phyloP scores from a whole-genome alignment of 176 grass and related monocot genomes.

The Carex kokanica region DNA sequence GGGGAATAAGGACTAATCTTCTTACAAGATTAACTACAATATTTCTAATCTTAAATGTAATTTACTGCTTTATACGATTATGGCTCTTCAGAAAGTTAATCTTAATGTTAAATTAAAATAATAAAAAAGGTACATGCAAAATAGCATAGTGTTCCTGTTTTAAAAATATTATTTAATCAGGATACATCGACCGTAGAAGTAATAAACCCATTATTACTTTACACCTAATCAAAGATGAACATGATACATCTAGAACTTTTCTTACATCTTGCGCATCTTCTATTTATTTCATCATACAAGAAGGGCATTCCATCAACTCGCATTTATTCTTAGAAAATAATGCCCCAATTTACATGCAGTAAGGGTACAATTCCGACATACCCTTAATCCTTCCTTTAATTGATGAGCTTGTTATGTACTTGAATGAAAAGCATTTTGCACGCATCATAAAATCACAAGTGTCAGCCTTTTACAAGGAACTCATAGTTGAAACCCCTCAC shows the following conservation, averaged over 20 bases:
- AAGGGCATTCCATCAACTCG: conserved; percentile 25
- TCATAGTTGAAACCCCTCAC: conserved; percentile 25
- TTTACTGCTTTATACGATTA: not conserved
- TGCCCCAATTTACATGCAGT: conserved; percentile 28
- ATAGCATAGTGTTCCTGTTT: conserved; percentile 6
- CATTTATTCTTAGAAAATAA: conserved; percentile 27
- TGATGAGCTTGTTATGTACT: conserved; percentile 30
- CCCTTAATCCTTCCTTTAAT: conserved; percentile 17
- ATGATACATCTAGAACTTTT: conserved; percentile 21
- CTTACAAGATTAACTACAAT: not conserved
- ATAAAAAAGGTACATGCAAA: not conserved
- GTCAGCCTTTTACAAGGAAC: not conserved
- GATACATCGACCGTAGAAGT: conserved; percentile 10
- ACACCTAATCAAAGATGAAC: conserved; percentile 18
- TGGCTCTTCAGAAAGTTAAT: not conserved
- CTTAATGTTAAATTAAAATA: not conserved
- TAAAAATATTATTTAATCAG: conserved; percentile 27
- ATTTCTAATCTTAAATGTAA: not conserved
- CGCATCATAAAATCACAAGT: not conserved
- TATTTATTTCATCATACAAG: conserved; percentile 34
- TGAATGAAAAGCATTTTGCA: conserved; percentile 13
- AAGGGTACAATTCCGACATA: conserved; percentile 20
- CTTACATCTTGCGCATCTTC: conserved; percentile 3
- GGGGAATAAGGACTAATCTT: not conserved
- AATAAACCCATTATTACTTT: conserved; percentile 35